Base-by-base conservation (phyloP, 140 eudicot species). In the Artemisia princeps region DNA sequence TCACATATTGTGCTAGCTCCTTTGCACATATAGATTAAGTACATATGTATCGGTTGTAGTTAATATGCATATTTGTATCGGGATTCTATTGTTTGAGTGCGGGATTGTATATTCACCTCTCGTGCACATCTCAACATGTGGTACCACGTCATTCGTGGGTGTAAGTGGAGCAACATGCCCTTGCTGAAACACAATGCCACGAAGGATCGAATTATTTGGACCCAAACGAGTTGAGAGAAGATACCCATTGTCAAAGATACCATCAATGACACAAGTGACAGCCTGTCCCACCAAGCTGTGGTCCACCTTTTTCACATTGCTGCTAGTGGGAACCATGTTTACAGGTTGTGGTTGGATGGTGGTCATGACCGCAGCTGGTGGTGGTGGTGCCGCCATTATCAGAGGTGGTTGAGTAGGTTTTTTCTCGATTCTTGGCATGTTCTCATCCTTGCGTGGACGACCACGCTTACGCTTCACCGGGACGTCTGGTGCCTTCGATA, bases 391-490 rank as follows among this genome's bases (percentile, higher is more conserved):
- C 2, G 76, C 65, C 72, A 73, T 76, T 15, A 61, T 48, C 65
- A 61, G 53, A 6, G 82, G 77, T 6, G 84, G 61, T 17, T 68
- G 78, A 3, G 73, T 68, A 4, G 59, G 78, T 52, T 74, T 55
- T 69, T 60, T 81, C 55, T 62, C 83, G 13, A 61, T 73, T 72
- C 74, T 75, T 9, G 55, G 69, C 57, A 67, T 14, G 61, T 52
- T 80, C 5, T 77, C 95, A 42, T 90, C 97, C 61, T 90, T 90
- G 1, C 95, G 87, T 9, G 97, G 97, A 10, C 94, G 90, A 16
- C 97, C 97, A 58, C 95, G 95, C 69, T 73, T 90, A 53, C 97
- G 88, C 85, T 90, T 90, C 55, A 76, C 78, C 1, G 84, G 90
- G 51, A 74, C 68, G 5, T 79, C 76, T 13, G 78, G 75, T 74